These are phyloP conservation scores for Aspergillus ustus DNA, from an alignment of 2,329 filamentous ascomycete genomes.

Conservation along the genomic window DNA sequence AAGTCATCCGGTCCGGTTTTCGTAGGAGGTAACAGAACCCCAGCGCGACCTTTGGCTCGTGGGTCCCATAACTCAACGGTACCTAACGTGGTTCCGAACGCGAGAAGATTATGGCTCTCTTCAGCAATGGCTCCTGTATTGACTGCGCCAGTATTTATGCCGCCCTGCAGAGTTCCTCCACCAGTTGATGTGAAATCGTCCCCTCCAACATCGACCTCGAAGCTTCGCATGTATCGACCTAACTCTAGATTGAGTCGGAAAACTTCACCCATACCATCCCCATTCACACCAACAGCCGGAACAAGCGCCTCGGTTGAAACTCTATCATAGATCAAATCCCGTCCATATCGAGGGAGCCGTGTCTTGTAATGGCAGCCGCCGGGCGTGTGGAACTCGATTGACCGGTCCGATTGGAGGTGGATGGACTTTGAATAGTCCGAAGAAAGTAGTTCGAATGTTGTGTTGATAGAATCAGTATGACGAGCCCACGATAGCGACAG, in stretches of 20 bases:
- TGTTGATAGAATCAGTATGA: constrained; percentile 89
- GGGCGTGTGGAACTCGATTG: constrained; percentile 90
- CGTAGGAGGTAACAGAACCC: constrained; percentile 67
- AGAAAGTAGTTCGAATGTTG: constrained; percentile 86
- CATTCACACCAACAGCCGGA: constrained; percentile 84
- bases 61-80: constrained; percentile 98
- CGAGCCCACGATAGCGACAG: constrained; percentile 91
- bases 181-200: constrained; percentile 72
- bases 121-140: constrained; percentile 88
- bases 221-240: constrained; percentile 92
- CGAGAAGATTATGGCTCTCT: constrained; percentile 83
- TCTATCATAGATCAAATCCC: constrained; percentile 84
- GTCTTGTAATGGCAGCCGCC: constrained; percentile 85
- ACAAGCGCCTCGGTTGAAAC: constrained; percentile 83
- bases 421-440: constrained; percentile 92
- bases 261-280: constrained; percentile 86
- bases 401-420: constrained; percentile 89
- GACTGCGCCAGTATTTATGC: constrained; percentile 81
- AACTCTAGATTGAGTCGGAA: constrained; percentile 90
- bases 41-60: constrained; percentile 78
- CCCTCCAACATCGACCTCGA: constrained; percentile 85
- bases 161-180: constrained; percentile 80
- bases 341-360: constrained; percentile 89
- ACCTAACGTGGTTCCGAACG: constrained; percentile 93
- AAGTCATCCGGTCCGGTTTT: constrained; percentile 44